Conservation (phyloP, 257 asterid genomes). For the Capsicum baccatum region DNA sequence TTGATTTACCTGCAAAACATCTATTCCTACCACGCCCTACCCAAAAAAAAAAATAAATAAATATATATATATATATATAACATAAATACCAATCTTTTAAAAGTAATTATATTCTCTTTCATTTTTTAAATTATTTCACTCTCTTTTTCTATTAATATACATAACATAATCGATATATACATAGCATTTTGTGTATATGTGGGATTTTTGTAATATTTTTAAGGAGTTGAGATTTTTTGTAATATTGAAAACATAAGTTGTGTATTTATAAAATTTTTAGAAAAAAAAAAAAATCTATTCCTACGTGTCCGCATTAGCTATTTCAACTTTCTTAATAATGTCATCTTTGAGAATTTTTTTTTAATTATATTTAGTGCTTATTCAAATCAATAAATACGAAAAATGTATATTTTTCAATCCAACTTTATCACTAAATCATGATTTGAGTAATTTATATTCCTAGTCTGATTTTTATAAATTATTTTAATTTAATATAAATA, state of each 20-base stretch:
- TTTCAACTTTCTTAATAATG: not conserved
- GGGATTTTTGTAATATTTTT: too few relatives aligned
- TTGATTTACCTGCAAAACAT: slow-evolving; percentile 11
- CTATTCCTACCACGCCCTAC: not conserved
- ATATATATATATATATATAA: too few relatives aligned
- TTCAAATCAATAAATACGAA: not conserved
- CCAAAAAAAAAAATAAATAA: too few relatives aligned
- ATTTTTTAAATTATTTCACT: too few relatives aligned
- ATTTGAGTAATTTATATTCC: not conserved
- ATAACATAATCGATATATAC: too few relatives aligned
- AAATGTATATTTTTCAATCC: not conserved
- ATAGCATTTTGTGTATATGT: too few relatives aligned
- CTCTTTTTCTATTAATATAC: too few relatives aligned
- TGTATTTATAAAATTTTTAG: too few relatives aligned
- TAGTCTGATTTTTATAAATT: not conserved
- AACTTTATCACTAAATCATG: not conserved
- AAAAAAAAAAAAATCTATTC: not conserved
- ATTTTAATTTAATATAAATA: not conserved
- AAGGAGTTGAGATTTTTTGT: too few relatives aligned
- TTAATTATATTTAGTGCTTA: not conserved
- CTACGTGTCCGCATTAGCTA: not conserved
- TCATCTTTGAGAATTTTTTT: not conserved
- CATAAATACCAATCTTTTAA: too few relatives aligned
- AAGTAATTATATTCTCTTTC: too few relatives aligned
- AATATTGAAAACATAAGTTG: too few relatives aligned